Percentiles rank a stretch among this genome's conserved stretches.
These are phyloP conservation scores for Penicillium turbatum DNA, from an alignment of 495 filamentous ascomycete genomes.

Conservation along the genomic window DNA sequence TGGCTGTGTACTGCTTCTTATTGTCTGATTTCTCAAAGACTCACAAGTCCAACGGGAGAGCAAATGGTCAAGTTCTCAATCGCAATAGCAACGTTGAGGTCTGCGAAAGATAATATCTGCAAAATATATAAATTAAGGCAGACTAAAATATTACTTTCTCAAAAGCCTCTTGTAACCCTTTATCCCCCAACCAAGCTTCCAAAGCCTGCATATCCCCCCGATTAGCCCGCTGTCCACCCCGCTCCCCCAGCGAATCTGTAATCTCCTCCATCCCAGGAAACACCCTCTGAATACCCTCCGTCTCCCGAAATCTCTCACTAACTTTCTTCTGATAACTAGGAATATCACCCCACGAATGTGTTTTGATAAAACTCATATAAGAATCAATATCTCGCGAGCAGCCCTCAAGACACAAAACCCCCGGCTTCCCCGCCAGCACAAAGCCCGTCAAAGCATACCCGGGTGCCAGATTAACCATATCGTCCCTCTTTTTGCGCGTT, in stretches of 20 bases:
- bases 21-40: no score
- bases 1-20: no score
- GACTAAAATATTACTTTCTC: conserved; percentile 37
- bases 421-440: conserved; percentile 39
- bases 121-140: neutral
- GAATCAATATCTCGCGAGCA: conserved; percentile 30
- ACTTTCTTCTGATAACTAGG: conserved; percentile 43
- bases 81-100: no score
- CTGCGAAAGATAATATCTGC: no score
- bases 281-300: conserved; percentile 25
- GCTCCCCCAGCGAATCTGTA: conserved; percentile 36
- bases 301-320: conserved; percentile 38
- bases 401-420: conserved; percentile 39
- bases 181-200: conserved; percentile 32
- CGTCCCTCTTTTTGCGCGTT: conserved; percentile 35
- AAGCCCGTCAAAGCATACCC: conserved; percentile 36
- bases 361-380: conserved; percentile 44
- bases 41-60: no score
- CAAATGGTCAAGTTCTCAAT: no score
- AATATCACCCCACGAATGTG: conserved; percentile 43
- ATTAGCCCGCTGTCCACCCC: conserved; percentile 39
- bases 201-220: conserved; percentile 46
- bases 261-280: conserved; percentile 41
- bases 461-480: conserved; percentile 37
- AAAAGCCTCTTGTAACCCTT: conserved; percentile 35